Base-by-base conservation (phyloP, 2,329 filamentous ascomycete species). In the Teratosphaeria viscida region DNA sequence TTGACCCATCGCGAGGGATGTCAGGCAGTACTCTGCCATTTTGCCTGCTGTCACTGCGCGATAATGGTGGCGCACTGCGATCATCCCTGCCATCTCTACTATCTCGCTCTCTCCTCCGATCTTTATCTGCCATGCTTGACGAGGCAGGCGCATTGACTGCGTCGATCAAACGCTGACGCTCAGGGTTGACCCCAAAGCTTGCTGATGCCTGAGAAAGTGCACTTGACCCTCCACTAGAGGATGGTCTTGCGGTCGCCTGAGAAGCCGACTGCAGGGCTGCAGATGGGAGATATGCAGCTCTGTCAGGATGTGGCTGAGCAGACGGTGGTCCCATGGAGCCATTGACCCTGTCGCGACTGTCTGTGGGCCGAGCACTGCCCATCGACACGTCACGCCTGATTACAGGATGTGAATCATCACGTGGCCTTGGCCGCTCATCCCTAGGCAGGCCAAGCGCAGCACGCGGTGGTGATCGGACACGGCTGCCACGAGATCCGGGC, bases 391-490 rank as follows among this genome's bases (percentile, higher is more conserved):
- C 61, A 12, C 59, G 61, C 27, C 59, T 43, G 6, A 49, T 34
- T 8, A 0, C 27, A 29, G 26, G 12, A 35, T 54, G 55, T 2
- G 27, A 12, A 2, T 62, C 62, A 10, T 62, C 61, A 27, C 61
- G 70, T 23, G 68, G 61, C n/a, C 68, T 67, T 53, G 72, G 71
- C 14, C 74, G 68, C 52, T 77, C 76, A 14, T 72, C 72, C 47
- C 66, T 60, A 61, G 65, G 26, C 60, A 63, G 64, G 37, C 59
- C 62, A 26, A 63, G 61, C 19, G 35, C 12, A 29, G 60, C 54
- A 49, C 43, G 57, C 66, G 65, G 58, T 19, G 76, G 75, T 3
- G 75, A 75, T 60, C 75, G 70, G 29, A 65, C 66, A 55, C 75
- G 71, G 34, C 67, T 64, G 54, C 72, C 72, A 52, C 71, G 71